Percentiles rank a stretch among this genome's conserved stretches.
Conservation (phyloP, 2,329 filamentous ascomycete genomes). For the Hypoxylon sp. region DNA sequence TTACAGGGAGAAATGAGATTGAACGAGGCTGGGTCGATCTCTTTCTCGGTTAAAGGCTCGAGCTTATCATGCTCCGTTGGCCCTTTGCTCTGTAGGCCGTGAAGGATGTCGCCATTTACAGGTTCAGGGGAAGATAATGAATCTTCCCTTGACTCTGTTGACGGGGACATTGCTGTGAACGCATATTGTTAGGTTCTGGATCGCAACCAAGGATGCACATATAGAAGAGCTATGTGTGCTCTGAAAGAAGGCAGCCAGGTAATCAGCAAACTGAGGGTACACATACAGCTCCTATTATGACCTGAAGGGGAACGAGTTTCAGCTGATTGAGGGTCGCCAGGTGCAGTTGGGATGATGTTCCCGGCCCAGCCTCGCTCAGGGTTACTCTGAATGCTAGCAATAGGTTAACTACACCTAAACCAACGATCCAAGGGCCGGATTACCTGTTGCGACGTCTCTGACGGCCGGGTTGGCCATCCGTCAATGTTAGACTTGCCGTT, state of each 20-base stretch:
- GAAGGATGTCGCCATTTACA: constrained; percentile 34
- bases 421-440: background rate
- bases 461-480: constrained; percentile 1
- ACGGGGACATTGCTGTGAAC: constrained; percentile 45
- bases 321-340: constrained; percentile 37
- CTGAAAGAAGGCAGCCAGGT: background rate
- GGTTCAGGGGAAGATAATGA: constrained; percentile 52
- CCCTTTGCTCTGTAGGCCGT: constrained; percentile 50
- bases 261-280: background rate
- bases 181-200: constrained; percentile 17
- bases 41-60: constrained; percentile 57
- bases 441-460: constrained; percentile 27
- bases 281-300: constrained; percentile 47
- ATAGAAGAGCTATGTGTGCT: background rate
- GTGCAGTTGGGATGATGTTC: constrained; percentile 27
- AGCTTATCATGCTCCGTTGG: constrained; percentile 53
- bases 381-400: constrained; percentile 27
- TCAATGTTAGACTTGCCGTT: constrained; percentile 19
- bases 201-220: background rate
- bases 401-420: constrained; percentile 1
- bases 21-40: constrained; percentile 58
- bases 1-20: constrained; percentile 63
- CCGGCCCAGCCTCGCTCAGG: constrained; percentile 13
- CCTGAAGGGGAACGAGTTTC: constrained; percentile 48
- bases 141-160: constrained; percentile 49